phyloP scores from a whole-genome alignment of 2,329 filamentous ascomycete species.

The Arthrobotrys entomopaga region DNA sequence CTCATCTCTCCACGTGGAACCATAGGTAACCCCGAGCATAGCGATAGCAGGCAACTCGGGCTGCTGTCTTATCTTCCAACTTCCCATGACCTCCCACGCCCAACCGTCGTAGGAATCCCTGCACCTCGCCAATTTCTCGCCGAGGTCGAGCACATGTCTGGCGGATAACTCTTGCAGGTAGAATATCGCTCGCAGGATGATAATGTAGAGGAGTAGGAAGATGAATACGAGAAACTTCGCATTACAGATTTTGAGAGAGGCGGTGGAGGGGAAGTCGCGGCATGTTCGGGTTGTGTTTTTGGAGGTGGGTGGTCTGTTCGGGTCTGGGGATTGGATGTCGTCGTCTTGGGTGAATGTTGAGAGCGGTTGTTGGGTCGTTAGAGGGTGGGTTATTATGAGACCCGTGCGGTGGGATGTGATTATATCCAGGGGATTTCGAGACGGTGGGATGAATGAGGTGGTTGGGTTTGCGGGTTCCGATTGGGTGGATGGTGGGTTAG shows the following conservation, averaged over 20 bases:
- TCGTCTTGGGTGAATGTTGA: constrained; percentile 48
- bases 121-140: constrained; percentile 23
- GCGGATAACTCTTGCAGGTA: constrained; percentile 37
- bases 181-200: constrained; percentile 10
- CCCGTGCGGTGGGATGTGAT: constrained; percentile 10
- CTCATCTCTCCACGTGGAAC: neutral
- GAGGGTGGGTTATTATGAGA: constrained; percentile 11
- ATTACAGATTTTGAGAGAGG: constrained; percentile 19
- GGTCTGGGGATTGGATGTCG: constrained; percentile 3
- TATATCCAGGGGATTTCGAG: neutral
- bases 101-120: constrained; percentile 33
- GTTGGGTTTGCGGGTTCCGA: neutral
- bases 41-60: constrained; percentile 31
- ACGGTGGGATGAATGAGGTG: neutral
- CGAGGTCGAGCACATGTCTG: constrained; percentile 29
- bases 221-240: constrained; percentile 6
- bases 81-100: constrained; percentile 25
- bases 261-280: constrained; percentile 14
- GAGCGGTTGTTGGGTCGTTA: neutral
- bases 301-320: neutral
- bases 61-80: constrained; percentile 44
- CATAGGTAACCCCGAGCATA: constrained; percentile 20
- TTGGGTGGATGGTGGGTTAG: neutral
- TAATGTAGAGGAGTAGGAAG: constrained; percentile 31
- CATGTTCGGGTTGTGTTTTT: constrained; percentile 18